Evolutionary conservation across 2,329 filamentous ascomycete species (phyloP).

Genomic region (Drechslera avenae): DNA sequence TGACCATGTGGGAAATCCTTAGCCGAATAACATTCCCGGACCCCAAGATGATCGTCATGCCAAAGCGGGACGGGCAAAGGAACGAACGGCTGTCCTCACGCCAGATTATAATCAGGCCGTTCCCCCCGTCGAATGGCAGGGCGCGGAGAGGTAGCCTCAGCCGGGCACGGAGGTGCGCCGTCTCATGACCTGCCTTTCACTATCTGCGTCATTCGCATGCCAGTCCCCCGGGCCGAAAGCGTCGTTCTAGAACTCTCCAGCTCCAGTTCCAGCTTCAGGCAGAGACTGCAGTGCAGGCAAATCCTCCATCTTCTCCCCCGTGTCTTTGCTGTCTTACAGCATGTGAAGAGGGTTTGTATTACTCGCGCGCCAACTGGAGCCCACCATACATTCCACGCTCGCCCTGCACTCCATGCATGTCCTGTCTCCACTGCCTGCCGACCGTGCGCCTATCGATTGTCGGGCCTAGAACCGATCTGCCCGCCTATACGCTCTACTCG

Average conservation of each 20-base stretch:
- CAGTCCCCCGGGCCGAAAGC: constrained; percentile 8
- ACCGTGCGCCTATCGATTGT: constrained; percentile 8
- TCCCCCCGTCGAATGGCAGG: constrained; percentile 18
- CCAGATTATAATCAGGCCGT: constrained; percentile 1
- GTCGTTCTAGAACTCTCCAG: constrained; percentile 29
- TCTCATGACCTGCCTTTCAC: constrained; percentile 8
- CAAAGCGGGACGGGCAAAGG: neutral
- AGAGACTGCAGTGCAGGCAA: constrained; percentile 3
- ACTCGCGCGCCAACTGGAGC: no score
- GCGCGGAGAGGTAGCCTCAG: constrained; percentile 19
- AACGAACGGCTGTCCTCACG: neutral
- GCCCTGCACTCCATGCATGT: neutral
- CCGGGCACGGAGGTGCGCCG: constrained; percentile 8
- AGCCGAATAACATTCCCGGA: neutral
- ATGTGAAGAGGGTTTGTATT: neutral
- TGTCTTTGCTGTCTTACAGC: constrained; percentile 5
- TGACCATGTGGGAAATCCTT: neutral
- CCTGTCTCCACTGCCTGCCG: neutral
- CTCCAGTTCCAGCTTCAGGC: neutral
- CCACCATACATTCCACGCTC: no score
- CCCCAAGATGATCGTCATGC: constrained; percentile 7
- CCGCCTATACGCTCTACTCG: constrained; percentile 17
- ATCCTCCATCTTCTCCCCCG: neutral
- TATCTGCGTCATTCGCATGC: constrained; percentile 21
- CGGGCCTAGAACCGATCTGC: constrained; percentile 29